A percentile compares a stretch with the other conserved stretches of the same genome.
Evolutionary conservation across 805 yeast genomes (phyloP).

Genomic region (Trichomonascus vanleenenianus): DNA sequence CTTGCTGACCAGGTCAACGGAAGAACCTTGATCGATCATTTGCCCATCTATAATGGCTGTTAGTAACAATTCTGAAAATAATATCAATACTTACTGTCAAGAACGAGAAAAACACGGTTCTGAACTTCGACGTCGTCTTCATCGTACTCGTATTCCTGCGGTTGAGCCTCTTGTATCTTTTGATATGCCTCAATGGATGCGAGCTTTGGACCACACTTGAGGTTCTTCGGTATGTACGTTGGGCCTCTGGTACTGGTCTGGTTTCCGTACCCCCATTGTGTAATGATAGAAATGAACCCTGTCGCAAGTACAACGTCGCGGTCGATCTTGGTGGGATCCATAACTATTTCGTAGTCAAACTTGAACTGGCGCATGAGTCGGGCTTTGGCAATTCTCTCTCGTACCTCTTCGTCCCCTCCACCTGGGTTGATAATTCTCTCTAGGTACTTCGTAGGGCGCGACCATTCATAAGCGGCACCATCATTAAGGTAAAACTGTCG

Average conservation of each 20-base stretch:
- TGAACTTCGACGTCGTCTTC: conserved; percentile 2
- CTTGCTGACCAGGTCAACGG: too few species aligned
- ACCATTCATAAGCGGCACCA: conserved; percentile 52
- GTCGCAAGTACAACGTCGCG: conserved; percentile 51
- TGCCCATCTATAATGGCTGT: too few species aligned
- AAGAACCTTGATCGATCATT: too few species aligned
- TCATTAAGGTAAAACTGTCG: conserved; percentile 44
- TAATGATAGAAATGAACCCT: conserved; percentile 52
- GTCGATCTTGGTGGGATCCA: conserved; percentile 43
- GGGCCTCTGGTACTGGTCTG: conserved; percentile 49
- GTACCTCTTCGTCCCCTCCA: conserved; percentile 47
- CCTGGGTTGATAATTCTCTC: conserved; percentile 48
- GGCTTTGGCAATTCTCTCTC: conserved; percentile 48
- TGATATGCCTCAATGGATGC: too few species aligned
- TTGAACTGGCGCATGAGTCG: conserved; percentile 50
- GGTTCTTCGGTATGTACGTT: conserved; percentile 26
- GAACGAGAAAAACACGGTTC: conserved; percentile 7
- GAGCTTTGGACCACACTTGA: neutral
- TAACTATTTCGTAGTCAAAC: conserved; percentile 50
- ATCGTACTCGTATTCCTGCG: neutral
- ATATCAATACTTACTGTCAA: neutral
- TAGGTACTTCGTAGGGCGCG: conserved; percentile 41
- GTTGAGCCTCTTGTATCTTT: too few species aligned
- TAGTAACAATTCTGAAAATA: too few species aligned
- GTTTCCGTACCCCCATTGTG: conserved; percentile 59